phyloP scores from a whole-genome alignment of 2,329 filamentous ascomycete genomes.

The Phaeosphaeriaceae sp. region DNA sequence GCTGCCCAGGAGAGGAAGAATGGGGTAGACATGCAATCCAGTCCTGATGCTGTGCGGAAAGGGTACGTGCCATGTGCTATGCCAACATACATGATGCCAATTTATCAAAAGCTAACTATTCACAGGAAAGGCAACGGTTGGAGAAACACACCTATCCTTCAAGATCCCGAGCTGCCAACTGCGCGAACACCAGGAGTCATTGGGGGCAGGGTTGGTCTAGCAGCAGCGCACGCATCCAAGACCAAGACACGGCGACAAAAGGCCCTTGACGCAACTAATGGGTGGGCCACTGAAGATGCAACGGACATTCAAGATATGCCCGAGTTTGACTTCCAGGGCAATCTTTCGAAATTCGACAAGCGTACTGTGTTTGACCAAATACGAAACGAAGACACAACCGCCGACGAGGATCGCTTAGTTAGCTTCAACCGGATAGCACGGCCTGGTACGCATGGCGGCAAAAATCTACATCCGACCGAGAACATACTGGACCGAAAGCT shows the following conservation, averaged over 20 bases:
- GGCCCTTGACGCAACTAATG: conserved; percentile 68
- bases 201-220: conserved; percentile 44
- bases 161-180: conserved; percentile 60
- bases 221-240: conserved; percentile 46
- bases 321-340: conserved; percentile 91
- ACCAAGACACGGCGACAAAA: conserved; percentile 56
- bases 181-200: conserved; percentile 47
- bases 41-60: conserved; percentile 39
- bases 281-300: conserved; percentile 95
- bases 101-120: conserved; percentile 19
- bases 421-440: conserved; percentile 75
- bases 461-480: conserved; percentile 90
- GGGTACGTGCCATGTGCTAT: conserved; percentile 42
- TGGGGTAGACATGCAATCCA: conserved; percentile 32
- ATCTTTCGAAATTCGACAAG: conserved; percentile 95
- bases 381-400: conserved; percentile 82
- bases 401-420: conserved; percentile 90
- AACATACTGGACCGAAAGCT: conserved; percentile 76
- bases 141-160: conserved; percentile 70
- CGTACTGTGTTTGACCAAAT: conserved; percentile 90
- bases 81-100: not conserved
- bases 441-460: conserved; percentile 67
- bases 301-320: conserved; percentile 92
- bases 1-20: conserved; percentile 50
- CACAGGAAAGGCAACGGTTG: conserved; percentile 66